phyloP scores from a whole-genome alignment of 768 basidiomycete genomes.

The Hemileccinum rubropunctum region DNA sequence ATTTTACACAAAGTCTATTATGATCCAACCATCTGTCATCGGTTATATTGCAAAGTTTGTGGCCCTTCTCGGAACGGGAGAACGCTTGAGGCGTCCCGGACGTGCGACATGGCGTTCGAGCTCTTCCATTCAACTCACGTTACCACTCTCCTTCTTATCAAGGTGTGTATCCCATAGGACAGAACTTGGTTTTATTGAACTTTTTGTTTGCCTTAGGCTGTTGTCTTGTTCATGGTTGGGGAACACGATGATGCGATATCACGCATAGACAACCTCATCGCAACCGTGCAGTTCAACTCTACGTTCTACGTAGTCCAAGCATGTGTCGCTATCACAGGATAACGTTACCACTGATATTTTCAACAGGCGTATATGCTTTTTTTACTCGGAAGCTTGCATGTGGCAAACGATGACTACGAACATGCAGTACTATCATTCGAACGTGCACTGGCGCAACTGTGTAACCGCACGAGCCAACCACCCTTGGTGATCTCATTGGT shows the following conservation, averaged over 20 bases:
- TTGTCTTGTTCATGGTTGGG: neutral
- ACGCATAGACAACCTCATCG: neutral
- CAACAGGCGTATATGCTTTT: constrained; percentile 7
- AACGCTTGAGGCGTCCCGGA: neutral
- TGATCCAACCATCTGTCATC: neutral
- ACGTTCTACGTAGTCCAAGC: neutral
- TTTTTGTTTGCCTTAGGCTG: neutral
- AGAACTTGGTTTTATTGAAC: no score
- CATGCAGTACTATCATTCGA: constrained; percentile 1
- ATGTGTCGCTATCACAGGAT: no score
- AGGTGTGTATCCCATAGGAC: no score
- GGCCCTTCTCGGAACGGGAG: neutral
- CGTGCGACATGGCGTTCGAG: constrained; percentile 5
- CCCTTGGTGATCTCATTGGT: constrained; percentile 5
- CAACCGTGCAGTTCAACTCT: neutral
- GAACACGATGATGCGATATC: constrained; percentile 3
- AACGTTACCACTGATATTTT: neutral
- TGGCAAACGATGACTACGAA: neutral
- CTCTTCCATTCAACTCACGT: neutral
- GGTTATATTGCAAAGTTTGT: constrained; percentile 5
- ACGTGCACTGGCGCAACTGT: neutral
- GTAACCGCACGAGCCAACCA: no score
- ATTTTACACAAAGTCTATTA: neutral
- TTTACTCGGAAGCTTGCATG: constrained; percentile 1
- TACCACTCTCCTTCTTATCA: neutral